phyloP scores from a whole-genome alignment of 257 asterid genomes.

The Gentiana straminea region DNA sequence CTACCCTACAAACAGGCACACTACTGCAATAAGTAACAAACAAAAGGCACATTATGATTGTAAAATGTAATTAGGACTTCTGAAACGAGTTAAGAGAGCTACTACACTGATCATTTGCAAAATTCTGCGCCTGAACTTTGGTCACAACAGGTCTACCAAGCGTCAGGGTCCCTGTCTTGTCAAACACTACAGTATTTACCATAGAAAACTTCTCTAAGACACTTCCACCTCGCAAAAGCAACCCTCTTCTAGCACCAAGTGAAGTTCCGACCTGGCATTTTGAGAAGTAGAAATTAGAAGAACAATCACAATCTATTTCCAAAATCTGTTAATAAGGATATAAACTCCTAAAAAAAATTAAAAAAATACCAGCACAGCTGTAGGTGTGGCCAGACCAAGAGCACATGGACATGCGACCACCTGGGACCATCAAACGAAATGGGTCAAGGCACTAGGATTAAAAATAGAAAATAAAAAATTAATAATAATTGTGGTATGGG shows the following conservation, averaged over 20 bases:
- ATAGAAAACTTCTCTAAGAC: conserved; percentile 75
- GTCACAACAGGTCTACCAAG: conserved; percentile 90
- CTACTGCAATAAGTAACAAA: no score
- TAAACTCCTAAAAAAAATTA: conserved; percentile 3
- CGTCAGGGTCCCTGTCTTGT: conserved; percentile 94
- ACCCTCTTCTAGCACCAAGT: conserved; percentile 94
- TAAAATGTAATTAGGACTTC: no score
- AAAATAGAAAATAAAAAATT: conserved; percentile 1
- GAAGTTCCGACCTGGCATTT: conserved; percentile 90
- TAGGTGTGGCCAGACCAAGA: conserved; percentile 98
- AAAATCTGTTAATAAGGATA: background rate
- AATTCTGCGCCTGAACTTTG: conserved; percentile 41
- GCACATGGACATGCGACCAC: conserved; percentile 99
- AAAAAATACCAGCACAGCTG: conserved; percentile 88
- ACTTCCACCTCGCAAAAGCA: conserved; percentile 98
- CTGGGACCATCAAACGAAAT: conserved; percentile 35
- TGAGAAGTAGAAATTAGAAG: conserved; percentile 4
- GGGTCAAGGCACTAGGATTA: conserved; percentile 10
- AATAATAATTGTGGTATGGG: background rate
- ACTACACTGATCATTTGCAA: conserved; percentile 28
- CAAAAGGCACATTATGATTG: no score
- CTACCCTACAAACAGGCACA: no score
- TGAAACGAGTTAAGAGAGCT: conserved; percentile 6
- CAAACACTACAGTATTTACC: conserved; percentile 80
- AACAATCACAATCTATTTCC: background rate